Conservation (phyloP, 805 yeast species). For the Sungouiella blattae region DNA sequence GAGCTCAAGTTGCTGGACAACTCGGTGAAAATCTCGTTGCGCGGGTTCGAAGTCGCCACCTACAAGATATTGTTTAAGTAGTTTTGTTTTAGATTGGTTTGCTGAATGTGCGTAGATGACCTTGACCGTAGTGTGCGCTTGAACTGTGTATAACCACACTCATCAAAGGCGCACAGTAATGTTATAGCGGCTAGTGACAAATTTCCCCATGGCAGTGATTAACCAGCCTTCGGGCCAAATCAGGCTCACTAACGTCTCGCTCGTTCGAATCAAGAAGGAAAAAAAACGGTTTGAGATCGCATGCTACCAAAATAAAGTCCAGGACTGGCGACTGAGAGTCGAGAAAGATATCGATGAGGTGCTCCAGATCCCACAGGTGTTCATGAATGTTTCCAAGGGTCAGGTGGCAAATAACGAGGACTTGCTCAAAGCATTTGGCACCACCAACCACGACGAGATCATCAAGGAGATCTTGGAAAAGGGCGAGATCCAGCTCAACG, state of each 20-base stretch:
- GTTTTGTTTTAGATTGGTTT: background rate
- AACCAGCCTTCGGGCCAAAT: constrained; percentile 89
- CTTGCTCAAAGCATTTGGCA: constrained; percentile 65
- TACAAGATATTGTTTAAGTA: constrained; percentile 44
- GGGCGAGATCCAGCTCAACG: constrained; percentile 94
- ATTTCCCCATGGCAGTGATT: constrained; percentile 47
- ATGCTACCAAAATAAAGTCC: constrained; percentile 95
- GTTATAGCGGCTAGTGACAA: too few species aligned
- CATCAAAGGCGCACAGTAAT: too few species aligned
- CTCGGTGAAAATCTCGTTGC: constrained; percentile 44
- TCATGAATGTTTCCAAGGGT: constrained; percentile 90
- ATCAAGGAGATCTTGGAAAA: constrained; percentile 78
- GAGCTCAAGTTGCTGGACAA: constrained; percentile 32
- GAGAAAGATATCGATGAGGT: constrained; percentile 96
- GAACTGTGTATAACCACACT: too few species aligned
- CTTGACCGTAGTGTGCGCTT: too few species aligned
- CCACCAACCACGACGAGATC: constrained; percentile 70
- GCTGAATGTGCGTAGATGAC: too few species aligned
- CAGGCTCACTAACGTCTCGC: constrained; percentile 87
- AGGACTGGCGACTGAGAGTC: constrained; percentile 83
- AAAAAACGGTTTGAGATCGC: constrained; percentile 92
- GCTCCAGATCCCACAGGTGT: constrained; percentile 92
- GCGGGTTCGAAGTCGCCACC: constrained; percentile 79
- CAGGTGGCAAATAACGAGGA: constrained; percentile 89
- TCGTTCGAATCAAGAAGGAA: constrained; percentile 87